Conservation (phyloP, 1,284 basidiomycete species). For the Ustilago cynodontis region DNA sequence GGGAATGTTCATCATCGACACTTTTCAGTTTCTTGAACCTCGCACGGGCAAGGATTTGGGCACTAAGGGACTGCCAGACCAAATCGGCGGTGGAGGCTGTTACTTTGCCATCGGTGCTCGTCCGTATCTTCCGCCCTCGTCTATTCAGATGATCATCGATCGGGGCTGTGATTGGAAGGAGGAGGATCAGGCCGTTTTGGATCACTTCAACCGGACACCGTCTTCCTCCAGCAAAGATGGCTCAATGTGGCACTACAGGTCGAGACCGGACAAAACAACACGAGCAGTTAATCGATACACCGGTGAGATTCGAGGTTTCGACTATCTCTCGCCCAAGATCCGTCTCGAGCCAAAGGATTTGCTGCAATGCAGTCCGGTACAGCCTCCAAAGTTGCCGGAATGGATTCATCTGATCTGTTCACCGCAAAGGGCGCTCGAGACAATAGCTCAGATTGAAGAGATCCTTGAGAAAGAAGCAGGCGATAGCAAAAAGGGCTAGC, state of each 20-base stretch:
- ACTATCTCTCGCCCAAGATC: constrained; percentile 82
- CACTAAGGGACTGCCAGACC: constrained; percentile 40
- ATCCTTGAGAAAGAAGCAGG: constrained; percentile 66
- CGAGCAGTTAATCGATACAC: constrained; percentile 82
- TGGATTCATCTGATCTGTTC: constrained; percentile 89
- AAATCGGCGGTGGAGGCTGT: constrained; percentile 92
- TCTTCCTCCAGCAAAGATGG: constrained; percentile 64
- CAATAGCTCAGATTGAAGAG: constrained; percentile 77
- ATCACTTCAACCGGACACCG: constrained; percentile 75
- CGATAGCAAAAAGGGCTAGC: constrained; percentile 73
- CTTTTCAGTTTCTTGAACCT: constrained; percentile 43
- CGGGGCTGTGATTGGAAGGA: constrained; percentile 82
- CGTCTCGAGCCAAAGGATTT: constrained; percentile 81
- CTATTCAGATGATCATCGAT: constrained; percentile 80
- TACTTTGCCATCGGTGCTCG: constrained; percentile 78
- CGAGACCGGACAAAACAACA: constrained; percentile 76
- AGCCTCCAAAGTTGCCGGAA: constrained; percentile 72
- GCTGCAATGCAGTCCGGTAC: constrained; percentile 71
- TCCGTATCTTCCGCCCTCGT: constrained; percentile 74
- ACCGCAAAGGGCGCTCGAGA: constrained; percentile 77
- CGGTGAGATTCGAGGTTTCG: constrained; percentile 80
- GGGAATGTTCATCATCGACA: constrained; percentile 62
- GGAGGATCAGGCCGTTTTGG: constrained; percentile 75
- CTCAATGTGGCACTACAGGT: constrained; percentile 81
- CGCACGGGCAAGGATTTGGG: constrained; percentile 29